Base-by-base conservation (phyloP, 306 rosid species). In the Lathyrus sativus region DNA sequence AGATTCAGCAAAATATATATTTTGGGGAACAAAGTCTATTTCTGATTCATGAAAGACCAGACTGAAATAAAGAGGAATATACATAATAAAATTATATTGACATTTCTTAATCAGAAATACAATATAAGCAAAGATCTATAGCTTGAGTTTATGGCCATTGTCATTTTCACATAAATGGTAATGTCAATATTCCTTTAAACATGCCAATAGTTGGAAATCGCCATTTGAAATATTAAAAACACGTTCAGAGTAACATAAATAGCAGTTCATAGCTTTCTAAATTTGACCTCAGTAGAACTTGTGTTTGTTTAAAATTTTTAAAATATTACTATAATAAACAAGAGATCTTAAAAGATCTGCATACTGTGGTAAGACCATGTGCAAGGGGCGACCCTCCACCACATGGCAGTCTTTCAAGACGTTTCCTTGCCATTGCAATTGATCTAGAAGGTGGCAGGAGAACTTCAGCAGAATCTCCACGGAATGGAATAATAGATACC, bases 311-410 rank as follows among this genome's bases (percentile, higher is more conserved):
- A 38, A 41, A 72, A 49, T 45, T 61, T 35, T 28, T 5, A 35
- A 29, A 12, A 37, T 17, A 33, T 44, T 48, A 17, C 70, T 15
- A 51, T 37, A 70, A 58, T 7, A 67, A 53, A 75, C 68, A 68
- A 45, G 48, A 76, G 44, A 79, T 65, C 22, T 12, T 18, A 65
- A 65, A 55, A 29, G 56, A 51, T 75, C 29, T 67, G 78, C 93
- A 70, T 74, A 92, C 98, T 66, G 85, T 85, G 62, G 96, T 86
- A 51, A 92, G 96, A 76, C 98, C 98, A 83, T 92, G 98, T 57
- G 98, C 98, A 73, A 92, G 86, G 68, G 96, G 98, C 56, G 98
- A 92, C 65, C 98, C 98, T 81, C 98, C 98, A 18, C 98, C 91
- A 73, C 98, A 90, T 48, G 98, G 98, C 79, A 92, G 98, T 83